Evolutionary conservation across 2,329 filamentous ascomycete genomes (phyloP), one percentile per base, ranked within the genome.

Genomic region (Trichoderma sp.): DNA sequence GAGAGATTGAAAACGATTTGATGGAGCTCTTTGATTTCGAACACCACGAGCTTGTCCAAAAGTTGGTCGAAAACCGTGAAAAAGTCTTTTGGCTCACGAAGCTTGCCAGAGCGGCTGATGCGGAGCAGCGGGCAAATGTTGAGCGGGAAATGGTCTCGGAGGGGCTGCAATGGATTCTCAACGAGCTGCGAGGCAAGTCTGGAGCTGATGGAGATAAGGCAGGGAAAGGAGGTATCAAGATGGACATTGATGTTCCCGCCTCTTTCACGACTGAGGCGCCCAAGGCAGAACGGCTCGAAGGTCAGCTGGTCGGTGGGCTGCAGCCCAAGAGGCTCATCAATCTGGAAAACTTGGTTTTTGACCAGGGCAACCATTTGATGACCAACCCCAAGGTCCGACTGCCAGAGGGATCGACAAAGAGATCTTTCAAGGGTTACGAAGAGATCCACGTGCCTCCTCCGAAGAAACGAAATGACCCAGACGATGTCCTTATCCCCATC

Each of bases 21-120:
- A 98, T 98, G 92, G 96, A 97, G 75, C 86, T 99, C 0, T 98
- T 99, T 74, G 96, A 99, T 75, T 99, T 97, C 76, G 95, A 98
- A 75, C 92, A 97, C 76, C 93, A 96, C 70, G 94, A 97, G 72
- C 86, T 97, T 66, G 96, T 98, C 30, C 90, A 93, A 72, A 95
- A 93, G 79, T 86, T 99, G 18, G 94, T 98, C 68, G 89, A 91
- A 73, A 99, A 99, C 79, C 88, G 93, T 68, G 93, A 97, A 75
- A 96, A 96, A 83, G 89, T 99, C 68, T 92, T 97, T 13, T 99
- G 96, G 96, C 91, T 96, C 51, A 98, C 95, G 13, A 89, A 89
- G 73, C 90, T 97, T 83, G 91, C 94, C 59, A 88, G 90, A 75
- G 92, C 93, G 56, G 94, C 95, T 69, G 91, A 92, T 76, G 89